These are phyloP conservation scores for Clonostachys rhizophaga DNA, from an alignment of 2,329 filamentous ascomycete genomes.

Conservation along the genomic window DNA sequence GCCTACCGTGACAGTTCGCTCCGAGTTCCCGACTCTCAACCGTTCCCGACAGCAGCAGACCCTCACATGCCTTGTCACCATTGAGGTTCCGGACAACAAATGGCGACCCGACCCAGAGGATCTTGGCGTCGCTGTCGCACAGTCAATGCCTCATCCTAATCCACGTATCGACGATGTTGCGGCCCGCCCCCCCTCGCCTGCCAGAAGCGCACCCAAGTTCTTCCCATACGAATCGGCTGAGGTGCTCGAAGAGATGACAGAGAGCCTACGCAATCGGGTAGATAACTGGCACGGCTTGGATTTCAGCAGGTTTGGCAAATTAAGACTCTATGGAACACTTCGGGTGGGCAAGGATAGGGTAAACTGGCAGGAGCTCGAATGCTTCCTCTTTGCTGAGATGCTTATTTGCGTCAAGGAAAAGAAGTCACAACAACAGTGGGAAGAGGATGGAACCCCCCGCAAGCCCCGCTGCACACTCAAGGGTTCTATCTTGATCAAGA, in stretches of 20 bases:
- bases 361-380: constrained; percentile 97
- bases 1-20: constrained; percentile 89
- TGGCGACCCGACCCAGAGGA: constrained; percentile 87
- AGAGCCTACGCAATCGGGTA: constrained; percentile 79
- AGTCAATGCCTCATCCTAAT: constrained; percentile 13
- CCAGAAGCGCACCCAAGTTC: constrained; percentile 52
- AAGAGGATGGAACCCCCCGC: constrained; percentile 49
- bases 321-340: constrained; percentile 83
- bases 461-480: constrained; percentile 85
- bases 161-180: constrained; percentile 47
- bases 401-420: constrained; percentile 99
- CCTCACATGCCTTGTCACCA: constrained; percentile 86
- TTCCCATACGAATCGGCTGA: constrained; percentile 72
- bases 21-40: constrained; percentile 92
- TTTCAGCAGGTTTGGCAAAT: constrained; percentile 87
- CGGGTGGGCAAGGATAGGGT: constrained; percentile 93
- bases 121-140: constrained; percentile 48
- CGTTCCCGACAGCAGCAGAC: constrained; percentile 92
- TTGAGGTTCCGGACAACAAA: constrained; percentile 89
- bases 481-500: constrained; percentile 96
- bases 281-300: constrained; percentile 98
- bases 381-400: constrained; percentile 97
- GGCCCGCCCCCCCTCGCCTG: constrained; percentile 55
- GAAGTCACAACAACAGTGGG: constrained; percentile 67
- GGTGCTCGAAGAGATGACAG: constrained; percentile 77